Evolutionary conservation across 163 green algal species (phyloP).

Genomic region (Prototheca stagnorum): DNA sequence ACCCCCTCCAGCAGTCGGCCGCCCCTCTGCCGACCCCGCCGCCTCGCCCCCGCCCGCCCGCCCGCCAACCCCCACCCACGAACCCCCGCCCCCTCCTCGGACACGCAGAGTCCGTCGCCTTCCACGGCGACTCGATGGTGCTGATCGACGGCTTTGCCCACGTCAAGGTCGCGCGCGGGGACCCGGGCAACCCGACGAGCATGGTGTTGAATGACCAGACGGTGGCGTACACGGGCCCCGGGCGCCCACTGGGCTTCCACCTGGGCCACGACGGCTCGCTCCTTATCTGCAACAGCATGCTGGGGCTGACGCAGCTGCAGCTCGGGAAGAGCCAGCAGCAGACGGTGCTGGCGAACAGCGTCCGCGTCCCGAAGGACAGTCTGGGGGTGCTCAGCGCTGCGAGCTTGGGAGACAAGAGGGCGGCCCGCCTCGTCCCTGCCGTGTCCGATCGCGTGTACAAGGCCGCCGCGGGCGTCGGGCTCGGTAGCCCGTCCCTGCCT

Average conservation of each 20-base stretch:
- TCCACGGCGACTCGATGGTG: slow-evolving; percentile 19
- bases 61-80: background rate
- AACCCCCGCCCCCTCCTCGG: background rate
- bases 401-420: too few relatives aligned
- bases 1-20: background rate
- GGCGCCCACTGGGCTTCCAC: slow-evolving; percentile 31
- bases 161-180: slow-evolving; percentile 1
- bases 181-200: background rate
- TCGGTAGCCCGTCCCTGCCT: too few relatives aligned
- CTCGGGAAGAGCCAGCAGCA: slow-evolving; percentile 1
- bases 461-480: too few relatives aligned
- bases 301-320: slow-evolving; percentile 20
- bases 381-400: too few relatives aligned
- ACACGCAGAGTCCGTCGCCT: slow-evolving; percentile 29
- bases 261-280: slow-evolving; percentile 15
- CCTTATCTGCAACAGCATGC: slow-evolving; percentile 21
- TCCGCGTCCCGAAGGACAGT: background rate
- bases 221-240: slow-evolving; percentile 23
- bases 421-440: too few relatives aligned
- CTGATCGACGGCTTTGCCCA: slow-evolving; percentile 40
- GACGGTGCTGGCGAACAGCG: slow-evolving; percentile 17
- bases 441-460: too few relatives aligned
- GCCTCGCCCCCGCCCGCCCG: background rate
- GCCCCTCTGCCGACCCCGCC: background rate
- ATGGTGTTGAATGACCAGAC: slow-evolving; percentile 6